A percentile compares a stretch with the other conserved stretches of the same genome.
phyloP scores from a whole-genome alignment of 495 filamentous ascomycete species.

The Penicillium robsamsonii region DNA sequence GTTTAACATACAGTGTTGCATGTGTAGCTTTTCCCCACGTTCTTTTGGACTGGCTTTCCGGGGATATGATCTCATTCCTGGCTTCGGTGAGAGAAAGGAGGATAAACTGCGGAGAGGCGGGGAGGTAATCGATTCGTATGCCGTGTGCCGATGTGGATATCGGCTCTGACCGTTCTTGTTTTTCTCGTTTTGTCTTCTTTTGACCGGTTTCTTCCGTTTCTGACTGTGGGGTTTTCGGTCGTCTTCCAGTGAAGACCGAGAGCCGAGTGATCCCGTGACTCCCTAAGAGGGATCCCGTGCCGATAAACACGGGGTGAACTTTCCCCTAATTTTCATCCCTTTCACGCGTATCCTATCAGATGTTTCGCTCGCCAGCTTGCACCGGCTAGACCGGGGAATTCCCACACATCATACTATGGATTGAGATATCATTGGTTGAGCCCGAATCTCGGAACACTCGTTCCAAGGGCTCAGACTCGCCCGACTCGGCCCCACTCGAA shows the following conservation, averaged over 20 bases:
- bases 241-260: not conserved
- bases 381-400: too few relatives aligned
- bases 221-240: not conserved
- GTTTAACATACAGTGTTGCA: not conserved
- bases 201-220: constrained; percentile 2
- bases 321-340: not conserved
- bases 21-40: not conserved
- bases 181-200: not conserved
- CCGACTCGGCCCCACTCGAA: not conserved
- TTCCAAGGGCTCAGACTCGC: too few relatives aligned
- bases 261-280: not conserved
- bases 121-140: not conserved
- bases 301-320: not conserved
- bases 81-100: constrained; percentile 8
- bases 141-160: not conserved
- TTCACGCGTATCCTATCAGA: not conserved
- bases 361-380: too few relatives aligned
- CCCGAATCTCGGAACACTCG: too few relatives aligned
- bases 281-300: not conserved
- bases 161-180: not conserved
- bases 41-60: not conserved
- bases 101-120: constrained; percentile 10
- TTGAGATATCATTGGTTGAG: not conserved
- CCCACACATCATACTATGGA: not conserved
- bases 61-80: constrained; percentile 3